Conservation (phyloP, 345 rosid species). For the Linum lewisii region DNA sequence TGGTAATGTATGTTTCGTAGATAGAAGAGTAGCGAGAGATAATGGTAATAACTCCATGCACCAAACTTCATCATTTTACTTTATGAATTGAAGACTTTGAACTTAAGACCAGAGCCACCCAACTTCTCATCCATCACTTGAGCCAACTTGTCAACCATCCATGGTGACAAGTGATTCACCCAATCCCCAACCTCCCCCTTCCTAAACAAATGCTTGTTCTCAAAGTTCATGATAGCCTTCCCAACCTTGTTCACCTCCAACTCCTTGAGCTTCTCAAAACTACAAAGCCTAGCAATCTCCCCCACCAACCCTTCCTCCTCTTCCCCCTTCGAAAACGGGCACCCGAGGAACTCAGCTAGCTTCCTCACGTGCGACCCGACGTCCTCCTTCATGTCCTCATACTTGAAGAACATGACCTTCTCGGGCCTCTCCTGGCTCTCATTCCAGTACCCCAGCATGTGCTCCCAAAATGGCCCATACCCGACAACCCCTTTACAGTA, state of each 20-base stretch:
- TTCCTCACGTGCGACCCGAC: slow-evolving; percentile 17
- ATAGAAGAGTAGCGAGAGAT: no score
- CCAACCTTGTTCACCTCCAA: slow-evolving; percentile 35
- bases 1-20: no score
- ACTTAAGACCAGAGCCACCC: slow-evolving; percentile 12
- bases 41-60: no score
- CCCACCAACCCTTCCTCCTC: slow-evolving; percentile 22
- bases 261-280: slow-evolving; percentile 35
- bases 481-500: slow-evolving; percentile 35
- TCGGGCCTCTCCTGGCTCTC: slow-evolving; percentile 34
- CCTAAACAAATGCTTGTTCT: slow-evolving; percentile 23
- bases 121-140: slow-evolving; percentile 13
- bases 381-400: slow-evolving; percentile 43
- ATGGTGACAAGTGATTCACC: slow-evolving; percentile 9
- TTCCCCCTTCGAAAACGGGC: slow-evolving; percentile 38
- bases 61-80: no score
- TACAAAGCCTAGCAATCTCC: slow-evolving; percentile 34
- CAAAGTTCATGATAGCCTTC: slow-evolving; percentile 33
- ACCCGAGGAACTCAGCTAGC: slow-evolving; percentile 32
- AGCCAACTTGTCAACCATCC: slow-evolving; percentile 8
- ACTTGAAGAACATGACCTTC: slow-evolving; percentile 30
- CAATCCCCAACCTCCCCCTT: slow-evolving; percentile 21
- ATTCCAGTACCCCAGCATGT: slow-evolving; percentile 42
- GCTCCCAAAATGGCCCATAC: slow-evolving; percentile 47
- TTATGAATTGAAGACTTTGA: slow-evolving; percentile 8